These are phyloP conservation scores for Phytophthora multivora DNA, from an alignment of 352 stramenopile genomes.

Conservation along the genomic window DNA sequence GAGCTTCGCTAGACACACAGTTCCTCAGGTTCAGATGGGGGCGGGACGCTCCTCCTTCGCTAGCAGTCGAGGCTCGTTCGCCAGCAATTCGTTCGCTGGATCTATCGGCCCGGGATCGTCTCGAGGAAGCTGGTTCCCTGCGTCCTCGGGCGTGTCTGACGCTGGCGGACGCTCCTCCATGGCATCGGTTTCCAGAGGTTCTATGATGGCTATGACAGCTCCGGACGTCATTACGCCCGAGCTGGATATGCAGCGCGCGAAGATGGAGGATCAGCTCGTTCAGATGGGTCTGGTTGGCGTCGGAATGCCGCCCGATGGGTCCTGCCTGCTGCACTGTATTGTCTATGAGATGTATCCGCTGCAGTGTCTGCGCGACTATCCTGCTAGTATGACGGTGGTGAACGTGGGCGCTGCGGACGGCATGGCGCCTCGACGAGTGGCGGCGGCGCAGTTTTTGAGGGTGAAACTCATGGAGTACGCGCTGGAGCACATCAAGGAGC, in stretches of 20 bases:
- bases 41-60: conserved; percentile 16
- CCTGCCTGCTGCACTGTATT: conserved; percentile 82
- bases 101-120: conserved; percentile 22
- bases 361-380: conserved; percentile 76
- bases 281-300: conserved; percentile 69
- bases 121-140: conserved; percentile 71
- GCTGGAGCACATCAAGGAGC: conserved; percentile 58
- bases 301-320: conserved; percentile 82
- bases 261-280: conserved; percentile 77
- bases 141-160: conserved; percentile 32
- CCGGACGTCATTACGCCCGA: conserved; percentile 71
- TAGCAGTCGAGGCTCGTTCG: conserved; percentile 40
- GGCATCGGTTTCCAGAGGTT: conserved; percentile 42
- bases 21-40: conserved; percentile 16
- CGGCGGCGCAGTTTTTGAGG: conserved; percentile 65
- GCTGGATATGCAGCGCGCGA: conserved; percentile 73
- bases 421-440: conserved; percentile 71
- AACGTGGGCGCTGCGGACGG: conserved; percentile 83
- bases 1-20: conserved; percentile 59
- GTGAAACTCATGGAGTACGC: conserved; percentile 79
- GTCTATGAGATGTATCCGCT: conserved; percentile 88
- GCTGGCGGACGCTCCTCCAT: conserved; percentile 25
- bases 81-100: conserved; percentile 22
- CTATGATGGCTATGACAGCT: conserved; percentile 70
- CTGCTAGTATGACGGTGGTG: conserved; percentile 73